A percentile compares a stretch with the other conserved stretches of the same genome.
Conservation (phyloP, 2,329 filamentous ascomycete species). For the Aspergillus viridinutans region DNA sequence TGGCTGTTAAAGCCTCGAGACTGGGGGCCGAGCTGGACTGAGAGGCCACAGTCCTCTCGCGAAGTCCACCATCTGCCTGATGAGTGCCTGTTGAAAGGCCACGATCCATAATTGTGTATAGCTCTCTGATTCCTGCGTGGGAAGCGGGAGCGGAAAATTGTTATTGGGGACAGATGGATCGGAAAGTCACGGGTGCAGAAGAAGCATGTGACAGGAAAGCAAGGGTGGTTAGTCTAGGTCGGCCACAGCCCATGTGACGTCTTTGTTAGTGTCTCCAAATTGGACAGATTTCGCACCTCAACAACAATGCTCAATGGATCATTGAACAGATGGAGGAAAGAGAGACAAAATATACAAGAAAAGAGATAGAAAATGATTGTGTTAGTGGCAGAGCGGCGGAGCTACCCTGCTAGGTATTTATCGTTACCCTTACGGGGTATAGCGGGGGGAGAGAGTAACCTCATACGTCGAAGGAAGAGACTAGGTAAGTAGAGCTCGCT, state of each 20-base stretch:
- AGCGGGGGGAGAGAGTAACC: neutral
- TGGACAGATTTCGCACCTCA: neutral
- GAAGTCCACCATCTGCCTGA: constrained; percentile 39
- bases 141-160: constrained; percentile 17
- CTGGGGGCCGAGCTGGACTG: constrained; percentile 44
- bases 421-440: neutral
- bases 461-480: neutral
- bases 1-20: constrained; percentile 38
- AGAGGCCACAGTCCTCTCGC: constrained; percentile 43
- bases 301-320: neutral
- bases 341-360: neutral
- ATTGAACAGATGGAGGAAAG: neutral
- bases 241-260: constrained; percentile 8
- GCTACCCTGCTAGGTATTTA: neutral
- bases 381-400: neutral
- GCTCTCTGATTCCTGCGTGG: neutral
- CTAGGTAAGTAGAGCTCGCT: neutral
- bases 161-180: constrained; percentile 14
- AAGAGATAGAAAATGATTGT: neutral
- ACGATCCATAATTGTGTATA: constrained; percentile 31
- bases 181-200: constrained; percentile 1
- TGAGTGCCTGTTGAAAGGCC: constrained; percentile 36
- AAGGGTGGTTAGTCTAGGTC: constrained; percentile 10
- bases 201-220: constrained; percentile 17
- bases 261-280: neutral